Evolutionary conservation across 345 rosid genomes (phyloP).

Genomic region (Lumnitzera racemosa): DNA sequence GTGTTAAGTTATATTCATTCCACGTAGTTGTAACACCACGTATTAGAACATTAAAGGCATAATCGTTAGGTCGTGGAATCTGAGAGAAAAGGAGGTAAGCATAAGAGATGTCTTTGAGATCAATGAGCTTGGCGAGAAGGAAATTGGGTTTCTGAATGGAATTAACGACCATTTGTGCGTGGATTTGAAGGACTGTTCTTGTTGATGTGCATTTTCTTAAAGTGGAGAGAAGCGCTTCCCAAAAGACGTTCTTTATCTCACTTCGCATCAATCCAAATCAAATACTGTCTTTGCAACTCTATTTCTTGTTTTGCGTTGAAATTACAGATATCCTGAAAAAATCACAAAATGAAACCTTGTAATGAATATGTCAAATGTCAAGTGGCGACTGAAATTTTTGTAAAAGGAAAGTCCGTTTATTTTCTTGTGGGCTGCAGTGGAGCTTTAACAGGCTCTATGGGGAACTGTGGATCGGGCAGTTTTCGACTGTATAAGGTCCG

Average conservation of each 20-base stretch:
- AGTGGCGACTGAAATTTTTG: too few species aligned
- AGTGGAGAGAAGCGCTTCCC: slow-evolving; percentile 27
- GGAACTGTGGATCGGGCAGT: too few species aligned
- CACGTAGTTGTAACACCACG: slow-evolving; percentile 60
- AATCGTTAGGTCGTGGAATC: slow-evolving; percentile 48
- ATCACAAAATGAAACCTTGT: too few species aligned
- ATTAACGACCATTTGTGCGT: slow-evolving; percentile 56
- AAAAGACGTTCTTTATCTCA: neutral
- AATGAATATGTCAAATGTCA: too few species aligned
- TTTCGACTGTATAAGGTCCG: too few species aligned
- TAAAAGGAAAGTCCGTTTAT: too few species aligned
- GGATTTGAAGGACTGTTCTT: slow-evolving; percentile 48
- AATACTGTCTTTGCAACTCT: too few species aligned
- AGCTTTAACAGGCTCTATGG: too few species aligned
- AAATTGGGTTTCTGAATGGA: slow-evolving; percentile 46
- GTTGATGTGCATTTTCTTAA: slow-evolving; percentile 34
- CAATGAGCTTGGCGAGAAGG: slow-evolving; percentile 59
- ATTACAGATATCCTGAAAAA: too few species aligned
- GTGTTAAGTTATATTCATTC: slow-evolving; percentile 32
- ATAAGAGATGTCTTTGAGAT: slow-evolving; percentile 45
- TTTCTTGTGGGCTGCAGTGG: too few species aligned
- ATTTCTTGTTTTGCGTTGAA: too few species aligned
- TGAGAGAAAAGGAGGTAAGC: slow-evolving; percentile 52
- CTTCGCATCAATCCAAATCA: too few species aligned
- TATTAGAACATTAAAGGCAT: slow-evolving; percentile 76